Base-by-base conservation (phyloP, 352 stramenopile species). In the Phytophthora europaea region DNA sequence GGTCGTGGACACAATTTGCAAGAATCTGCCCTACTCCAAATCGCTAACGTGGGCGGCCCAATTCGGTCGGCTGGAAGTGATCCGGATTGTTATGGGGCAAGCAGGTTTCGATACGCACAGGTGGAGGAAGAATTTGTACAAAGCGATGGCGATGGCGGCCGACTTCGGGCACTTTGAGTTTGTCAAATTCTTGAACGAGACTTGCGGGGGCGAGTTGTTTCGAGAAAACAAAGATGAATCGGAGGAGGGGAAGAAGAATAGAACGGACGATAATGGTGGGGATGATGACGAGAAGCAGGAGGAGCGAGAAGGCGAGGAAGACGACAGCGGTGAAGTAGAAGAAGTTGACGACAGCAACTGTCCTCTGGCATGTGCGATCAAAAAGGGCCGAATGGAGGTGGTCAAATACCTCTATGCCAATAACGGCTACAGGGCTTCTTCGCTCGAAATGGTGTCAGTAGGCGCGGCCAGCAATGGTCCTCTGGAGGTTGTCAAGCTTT, bases 181-280 rank as follows among this genome's bases (percentile, higher is more conserved):
- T 18, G 54, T 61, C 3, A 61, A 61, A n/a, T 34, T 48, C n/a
- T 61, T 61, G n/a, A 33, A 61, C 33, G 54, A 61, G 33, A 43
- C 40, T 2, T 48, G 5, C 13, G 54, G 33, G 5, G 54, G 47
- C 7, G 16, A 22, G 15, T 4, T 61, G 10, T 61, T 61, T 48
- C 22, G 16, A 47, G 33, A 28, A 18, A 33, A 45, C 20, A 31
- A 12, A 31, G n/a, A 4, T 6, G 45, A 0, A 26, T 12, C 18
- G 6, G 7, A 26, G 9, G 18, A 52, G n/a, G 16, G 10, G 38
- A 2, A 52, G 9, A 20, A 52, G 16, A 33, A 22, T 18, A 15
- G n/a, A 22, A 60, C 9, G 31, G 54, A 34, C 13, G 54, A 61
- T 2, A 34, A 3, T 5, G 53, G 5, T 10, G 53, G 8, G 4